Base-by-base conservation (phyloP, 352 stramenopile species). In the Pythium insidiosum region DNA sequence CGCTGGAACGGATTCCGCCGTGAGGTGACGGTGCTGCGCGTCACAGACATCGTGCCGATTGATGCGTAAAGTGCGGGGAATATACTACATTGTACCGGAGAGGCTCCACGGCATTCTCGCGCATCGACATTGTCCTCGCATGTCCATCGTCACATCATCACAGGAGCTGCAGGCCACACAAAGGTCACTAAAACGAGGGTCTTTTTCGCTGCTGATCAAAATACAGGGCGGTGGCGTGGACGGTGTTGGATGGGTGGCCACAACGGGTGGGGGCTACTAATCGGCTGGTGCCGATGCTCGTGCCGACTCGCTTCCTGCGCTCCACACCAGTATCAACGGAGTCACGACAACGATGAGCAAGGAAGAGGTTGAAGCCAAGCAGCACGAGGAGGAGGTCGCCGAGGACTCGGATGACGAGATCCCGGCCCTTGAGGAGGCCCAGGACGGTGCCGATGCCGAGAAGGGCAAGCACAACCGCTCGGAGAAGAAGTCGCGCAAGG, bases 401-500 rank as follows among this genome's bases (percentile, higher is more conserved):
- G 62, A 61, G 47, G 75, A 88, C 63, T 74, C 72, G 47, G 74
- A 93, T 53, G 81, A 94, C 41, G 76, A 90, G 61, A 87, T 90
- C 61, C 73, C 78, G 39, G 72, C 75, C 4, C 68, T 89, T 16
- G 79, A 89, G 55, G 71, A 90, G 51, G 75, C 72, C 12, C 61
- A 71, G 49, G 74, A 84, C 48, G 81, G 57, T 25, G 60, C 63
- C 26, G 78, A 79, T 30, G 79, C 66, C 50, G 75, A 81, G 60
- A 68, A 71, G 19, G 76, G 81, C 66, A 90, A 93, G 66, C 88
- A 96, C 66, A 98, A 98, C 78, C 88, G 95, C 52, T 88, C 91
- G 53, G 96, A 99, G 76, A 99, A 98, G 81, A 99, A 99, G 76
- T 88, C 92, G 36, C 91, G 95, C 59, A 99, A 99, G 79, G 94